Conservation (phyloP, 306 rosid species). For the Biancaea sappan region DNA sequence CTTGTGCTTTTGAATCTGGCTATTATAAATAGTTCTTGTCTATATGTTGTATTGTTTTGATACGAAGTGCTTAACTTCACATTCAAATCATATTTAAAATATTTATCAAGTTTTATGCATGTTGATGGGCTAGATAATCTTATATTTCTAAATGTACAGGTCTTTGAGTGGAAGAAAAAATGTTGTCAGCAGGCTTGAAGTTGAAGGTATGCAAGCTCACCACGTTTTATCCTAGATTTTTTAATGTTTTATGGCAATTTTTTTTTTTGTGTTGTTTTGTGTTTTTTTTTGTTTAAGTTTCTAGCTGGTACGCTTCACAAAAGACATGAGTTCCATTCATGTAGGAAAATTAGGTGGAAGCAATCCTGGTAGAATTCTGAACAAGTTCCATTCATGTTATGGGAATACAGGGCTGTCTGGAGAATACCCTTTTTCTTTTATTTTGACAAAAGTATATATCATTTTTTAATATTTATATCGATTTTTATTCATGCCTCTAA, state of each 20-base stretch:
- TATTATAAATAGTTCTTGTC: background rate
- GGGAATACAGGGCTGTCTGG: background rate
- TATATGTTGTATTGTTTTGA: background rate
- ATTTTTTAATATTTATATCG: too few species aligned
- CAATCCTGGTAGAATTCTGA: constrained; percentile 5
- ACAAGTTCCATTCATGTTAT: background rate
- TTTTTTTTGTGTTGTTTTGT: background rate
- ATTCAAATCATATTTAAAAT: background rate
- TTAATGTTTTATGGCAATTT: background rate
- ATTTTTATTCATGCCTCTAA: too few species aligned
- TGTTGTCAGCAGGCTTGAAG: constrained; percentile 57
- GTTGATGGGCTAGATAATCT: constrained; percentile 27
- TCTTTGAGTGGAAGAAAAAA: constrained; percentile 50
- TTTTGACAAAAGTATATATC: too few species aligned
- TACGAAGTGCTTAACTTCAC: background rate
- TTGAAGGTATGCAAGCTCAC: constrained; percentile 52
- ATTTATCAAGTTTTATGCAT: background rate
- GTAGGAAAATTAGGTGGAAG: background rate
- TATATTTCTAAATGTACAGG: constrained; percentile 52
- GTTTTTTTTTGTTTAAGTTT: background rate
- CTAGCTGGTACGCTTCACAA: constrained; percentile 6
- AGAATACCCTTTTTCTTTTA: too few species aligned
- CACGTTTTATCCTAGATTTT: constrained; percentile 15
- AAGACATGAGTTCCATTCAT: constrained; percentile 13
- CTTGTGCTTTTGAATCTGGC: constrained; percentile 5